These are phyloP conservation scores for Botrytis medusae DNA, from an alignment of 2,329 filamentous ascomycete species.

Conservation along the genomic window DNA sequence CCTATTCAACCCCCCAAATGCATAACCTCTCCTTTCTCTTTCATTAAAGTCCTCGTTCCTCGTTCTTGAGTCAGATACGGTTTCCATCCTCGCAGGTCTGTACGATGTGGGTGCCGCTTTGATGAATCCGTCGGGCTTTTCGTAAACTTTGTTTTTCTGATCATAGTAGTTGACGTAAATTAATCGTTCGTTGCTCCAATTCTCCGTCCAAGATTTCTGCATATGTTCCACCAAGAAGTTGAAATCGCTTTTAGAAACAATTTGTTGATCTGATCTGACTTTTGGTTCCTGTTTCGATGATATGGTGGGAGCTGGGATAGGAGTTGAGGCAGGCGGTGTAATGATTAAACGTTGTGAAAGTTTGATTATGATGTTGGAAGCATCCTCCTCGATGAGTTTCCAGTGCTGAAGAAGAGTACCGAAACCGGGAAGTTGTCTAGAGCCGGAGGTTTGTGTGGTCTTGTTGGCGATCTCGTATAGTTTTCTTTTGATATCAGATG, in stretches of 20 bases:
- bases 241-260: neutral
- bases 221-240: neutral
- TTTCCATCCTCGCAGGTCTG: slow-evolving; percentile 3
- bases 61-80: neutral
- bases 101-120: neutral
- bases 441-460: neutral
- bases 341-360: slow-evolving; percentile 17
- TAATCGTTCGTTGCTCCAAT: neutral
- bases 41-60: neutral
- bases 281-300: neutral
- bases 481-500: slow-evolving; percentile 12
- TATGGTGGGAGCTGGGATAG: neutral
- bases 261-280: neutral
- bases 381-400: slow-evolving; percentile 13
- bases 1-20: neutral
- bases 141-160: neutral
- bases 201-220: slow-evolving; percentile 17
- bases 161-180: slow-evolving; percentile 17
- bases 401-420: slow-evolving; percentile 8
- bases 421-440: slow-evolving; percentile 13
- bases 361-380: slow-evolving; percentile 3
- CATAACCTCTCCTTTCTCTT: neutral
- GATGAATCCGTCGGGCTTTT: slow-evolving; percentile 15
- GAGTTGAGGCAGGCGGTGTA: slow-evolving; percentile 2
- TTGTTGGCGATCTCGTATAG: slow-evolving; percentile 6